Evolutionary conservation across 176 grass and related monocot genomes (phyloP), one percentile per base, ranked within the genome.

Genomic region (Avena insularis): DNA sequence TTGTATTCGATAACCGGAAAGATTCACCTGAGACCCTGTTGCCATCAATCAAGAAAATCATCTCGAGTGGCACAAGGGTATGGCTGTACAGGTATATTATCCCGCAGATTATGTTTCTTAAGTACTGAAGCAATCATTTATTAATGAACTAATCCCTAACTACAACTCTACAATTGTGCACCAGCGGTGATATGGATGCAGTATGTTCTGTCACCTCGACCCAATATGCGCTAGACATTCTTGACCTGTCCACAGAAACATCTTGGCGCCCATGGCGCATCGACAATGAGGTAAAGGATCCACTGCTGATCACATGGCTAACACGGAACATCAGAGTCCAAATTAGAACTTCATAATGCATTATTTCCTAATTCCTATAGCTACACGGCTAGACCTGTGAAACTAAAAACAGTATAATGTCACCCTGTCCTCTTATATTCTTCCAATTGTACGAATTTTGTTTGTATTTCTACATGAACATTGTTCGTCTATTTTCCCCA

Each of bases 121-220:
- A 74, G 45, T 75, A 67, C 38, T 48, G n/a, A 87, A 35, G 49
- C 83, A 38, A 15, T 31, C 31, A 58, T 16, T 23, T 79, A 20
- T 35, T 69, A 29, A 72, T 75, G 70, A 8, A 48, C 11, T 79
- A 64, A 31, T 66, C 55, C 50, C 43, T 79, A 66, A 84, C 8
- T 77, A 77, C 61, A 75, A 87, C n/a, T 67, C 3, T 67, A 58
- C 23, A 23, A 0, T 87, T 87, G 49, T 46, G 20, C 50, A 74
- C 48, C 38, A 95, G 91, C 35, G 91, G 94, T 51, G 94, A 95
- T 64, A 79, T 86, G 72, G 94, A 93, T 88, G 86, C 84, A 35
- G 83, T 91, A 25, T 92, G 92, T 79, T 88, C 94, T 9, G 85
- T 91, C 53, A 91, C 85, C 35, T 89, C 94, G 40, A 95, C 89